A percentile compares a stretch with the other conserved stretches of the same genome.
These are phyloP conservation scores for Aegilops bicornis DNA, from an alignment of 176 grass and related monocot species.

Conservation along the genomic window DNA sequence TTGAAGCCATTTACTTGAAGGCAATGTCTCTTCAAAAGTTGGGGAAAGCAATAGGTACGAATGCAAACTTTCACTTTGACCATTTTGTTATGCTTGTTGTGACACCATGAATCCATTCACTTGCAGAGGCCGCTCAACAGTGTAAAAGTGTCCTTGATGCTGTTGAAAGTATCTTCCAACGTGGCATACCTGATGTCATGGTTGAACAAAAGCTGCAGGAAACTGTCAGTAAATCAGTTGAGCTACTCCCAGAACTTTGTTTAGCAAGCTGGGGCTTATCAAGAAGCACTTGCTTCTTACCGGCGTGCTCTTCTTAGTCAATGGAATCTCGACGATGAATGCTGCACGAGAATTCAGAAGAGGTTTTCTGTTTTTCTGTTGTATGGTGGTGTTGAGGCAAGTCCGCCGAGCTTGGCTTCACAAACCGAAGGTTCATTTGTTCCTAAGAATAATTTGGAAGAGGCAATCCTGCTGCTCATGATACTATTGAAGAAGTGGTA, in stretches of 20 bases:
- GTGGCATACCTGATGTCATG: constrained; percentile 82
- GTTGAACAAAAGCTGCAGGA: constrained; percentile 93
- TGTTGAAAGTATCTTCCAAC: constrained; percentile 90
- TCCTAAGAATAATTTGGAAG: constrained; percentile 94
- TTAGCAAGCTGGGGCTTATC: constrained; percentile 78
- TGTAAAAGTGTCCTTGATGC: constrained; percentile 87
- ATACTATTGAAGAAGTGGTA: constrained; percentile 84
- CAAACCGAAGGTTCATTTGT: constrained; percentile 89
- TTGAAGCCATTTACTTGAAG: constrained; percentile 98
- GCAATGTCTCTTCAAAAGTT: constrained; percentile 94
- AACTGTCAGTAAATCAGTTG: constrained; percentile 85
- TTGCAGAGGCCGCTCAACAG: constrained; percentile 92
- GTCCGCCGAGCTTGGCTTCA: constrained; percentile 71
- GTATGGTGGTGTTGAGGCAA: constrained; percentile 78
- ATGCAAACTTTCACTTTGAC: constrained; percentile 15
- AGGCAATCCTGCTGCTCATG: constrained; percentile 89
- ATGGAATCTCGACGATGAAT: constrained; percentile 94
- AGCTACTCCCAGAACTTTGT: constrained; percentile 96
- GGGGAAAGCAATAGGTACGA: constrained; percentile 72
- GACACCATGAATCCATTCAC: not conserved
- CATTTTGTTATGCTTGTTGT: constrained; percentile 12
- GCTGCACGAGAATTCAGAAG: constrained; percentile 87
- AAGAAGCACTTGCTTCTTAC: constrained; percentile 82
- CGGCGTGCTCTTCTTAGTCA: constrained; percentile 86
- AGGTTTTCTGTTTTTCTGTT: constrained; percentile 83